phyloP scores from a whole-genome alignment of 1,284 basidiomycete genomes.

The Golubevia pallescens region DNA sequence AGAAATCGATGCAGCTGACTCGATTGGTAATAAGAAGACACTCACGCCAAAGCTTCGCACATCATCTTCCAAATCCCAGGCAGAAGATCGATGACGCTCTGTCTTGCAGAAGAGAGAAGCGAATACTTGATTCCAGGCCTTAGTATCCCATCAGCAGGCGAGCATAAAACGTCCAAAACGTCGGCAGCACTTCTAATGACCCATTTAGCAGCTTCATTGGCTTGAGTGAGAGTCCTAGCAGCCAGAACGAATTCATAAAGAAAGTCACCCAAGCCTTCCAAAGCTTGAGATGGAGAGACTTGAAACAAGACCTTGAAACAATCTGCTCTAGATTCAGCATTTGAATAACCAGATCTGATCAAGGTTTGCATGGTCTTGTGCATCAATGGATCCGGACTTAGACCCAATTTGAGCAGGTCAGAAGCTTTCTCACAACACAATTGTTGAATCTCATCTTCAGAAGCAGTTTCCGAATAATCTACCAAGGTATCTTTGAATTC shows the following conservation, averaged over 20 bases:
- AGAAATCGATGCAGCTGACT: too few relatives aligned
- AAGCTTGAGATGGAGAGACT: constrained; percentile 22
- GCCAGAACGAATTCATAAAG: constrained; percentile 31
- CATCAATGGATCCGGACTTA: constrained; percentile 36
- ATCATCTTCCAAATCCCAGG: constrained; percentile 49
- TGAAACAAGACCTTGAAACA: constrained; percentile 44
- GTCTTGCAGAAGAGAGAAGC: constrained; percentile 20
- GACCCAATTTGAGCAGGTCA: constrained; percentile 31
- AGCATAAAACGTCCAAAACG: constrained; percentile 53
- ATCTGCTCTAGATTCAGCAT: constrained; percentile 37
- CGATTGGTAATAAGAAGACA: too few relatives aligned
- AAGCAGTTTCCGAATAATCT: constrained; percentile 23
- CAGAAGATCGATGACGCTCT: constrained; percentile 26
- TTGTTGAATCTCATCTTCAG: constrained; percentile 26
- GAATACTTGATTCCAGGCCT: constrained; percentile 44
- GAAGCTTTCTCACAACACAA: constrained; percentile 30
- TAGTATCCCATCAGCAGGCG: constrained; percentile 48
- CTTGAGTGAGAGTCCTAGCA: constrained; percentile 29
- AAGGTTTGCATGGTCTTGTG: constrained; percentile 42
- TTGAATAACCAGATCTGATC: constrained; percentile 39
- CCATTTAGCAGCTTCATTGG: constrained; percentile 45
- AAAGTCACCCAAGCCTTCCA: constrained; percentile 30
- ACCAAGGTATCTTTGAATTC: constrained; percentile 25
- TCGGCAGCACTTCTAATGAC: constrained; percentile 52
- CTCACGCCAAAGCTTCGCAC: constrained; percentile 35